These are phyloP conservation scores for Secale cereale DNA, from an alignment of 176 grass and related monocot genomes.

Conservation along the genomic window DNA sequence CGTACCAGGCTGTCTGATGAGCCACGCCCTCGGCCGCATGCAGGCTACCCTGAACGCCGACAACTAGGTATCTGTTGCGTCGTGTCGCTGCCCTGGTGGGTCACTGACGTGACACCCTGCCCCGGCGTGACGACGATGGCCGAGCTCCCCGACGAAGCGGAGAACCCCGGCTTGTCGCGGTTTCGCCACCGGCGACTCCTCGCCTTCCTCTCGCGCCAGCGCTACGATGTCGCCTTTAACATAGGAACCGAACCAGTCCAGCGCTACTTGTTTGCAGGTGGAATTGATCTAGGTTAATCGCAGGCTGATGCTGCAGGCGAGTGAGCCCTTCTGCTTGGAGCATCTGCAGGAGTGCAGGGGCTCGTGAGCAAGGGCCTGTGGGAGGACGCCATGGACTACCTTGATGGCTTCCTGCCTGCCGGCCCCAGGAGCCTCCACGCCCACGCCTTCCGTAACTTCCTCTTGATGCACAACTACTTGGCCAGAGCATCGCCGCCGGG, in stretches of 20 bases:
- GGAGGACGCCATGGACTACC: background rate
- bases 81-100: too few relatives aligned
- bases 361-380: background rate
- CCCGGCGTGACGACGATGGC: too few relatives aligned
- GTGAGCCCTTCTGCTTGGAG: background rate
- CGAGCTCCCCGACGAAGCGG: too few relatives aligned
- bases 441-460: background rate
- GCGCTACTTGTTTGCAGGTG: too few relatives aligned
- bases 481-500: background rate
- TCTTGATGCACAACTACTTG: background rate
- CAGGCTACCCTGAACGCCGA: too few relatives aligned
- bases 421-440: background rate
- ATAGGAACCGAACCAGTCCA: too few relatives aligned
- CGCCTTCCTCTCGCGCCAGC: background rate
- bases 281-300: too few relatives aligned
- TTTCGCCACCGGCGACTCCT: background rate
- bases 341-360: background rate
- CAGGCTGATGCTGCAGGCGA: background rate
- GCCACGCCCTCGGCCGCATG: too few relatives aligned
- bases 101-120: too few relatives aligned
- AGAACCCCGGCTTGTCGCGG: background rate
- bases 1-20: too few relatives aligned
- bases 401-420: background rate
- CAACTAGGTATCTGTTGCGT: too few relatives aligned
- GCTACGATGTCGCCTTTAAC: background rate